Percentiles rank a stretch among this genome's conserved stretches.
These are phyloP conservation scores for Leccinum truebloodii DNA, from an alignment of 768 basidiomycete genomes.

Conservation along the genomic window DNA sequence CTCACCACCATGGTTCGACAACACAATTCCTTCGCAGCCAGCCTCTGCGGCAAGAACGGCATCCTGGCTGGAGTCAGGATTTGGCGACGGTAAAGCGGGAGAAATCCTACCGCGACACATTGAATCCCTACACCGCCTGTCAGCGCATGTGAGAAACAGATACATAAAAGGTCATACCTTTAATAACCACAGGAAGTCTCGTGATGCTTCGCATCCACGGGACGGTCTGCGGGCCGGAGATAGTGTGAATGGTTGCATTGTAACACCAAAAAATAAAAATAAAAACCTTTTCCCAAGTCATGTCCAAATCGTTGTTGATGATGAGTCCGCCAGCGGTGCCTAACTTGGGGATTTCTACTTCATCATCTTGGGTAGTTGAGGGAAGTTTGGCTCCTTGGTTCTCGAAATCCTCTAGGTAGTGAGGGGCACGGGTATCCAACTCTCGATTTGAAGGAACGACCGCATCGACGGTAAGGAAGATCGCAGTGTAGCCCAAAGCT, in stretches of 20 bases:
- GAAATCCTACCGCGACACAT: conserved; percentile 56
- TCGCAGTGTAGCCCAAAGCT: conserved; percentile 76
- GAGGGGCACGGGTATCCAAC: conserved; percentile 64
- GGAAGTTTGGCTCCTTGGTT: conserved; percentile 32
- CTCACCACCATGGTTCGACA: conserved; percentile 90
- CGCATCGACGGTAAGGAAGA: conserved; percentile 91
- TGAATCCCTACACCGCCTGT: conserved; percentile 55
- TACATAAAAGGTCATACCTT: conserved; percentile 44
- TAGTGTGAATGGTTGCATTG: not conserved
- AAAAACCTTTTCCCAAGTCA: conserved; percentile 72
- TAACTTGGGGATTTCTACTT: conserved; percentile 41
- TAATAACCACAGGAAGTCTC: conserved; percentile 70
- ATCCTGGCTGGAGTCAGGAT: conserved; percentile 51
- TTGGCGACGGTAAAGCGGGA: not conserved
- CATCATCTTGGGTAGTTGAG: conserved; percentile 27
- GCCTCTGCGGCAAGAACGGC: conserved; percentile 81
- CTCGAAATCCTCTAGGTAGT: conserved; percentile 57
- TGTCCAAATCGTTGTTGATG: conserved; percentile 66
- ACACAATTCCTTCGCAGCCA: conserved; percentile 83
- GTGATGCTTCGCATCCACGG: conserved; percentile 75
- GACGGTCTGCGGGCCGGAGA: conserved; percentile 51
- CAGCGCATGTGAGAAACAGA: conserved; percentile 1
- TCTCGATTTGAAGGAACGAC: conserved; percentile 83
- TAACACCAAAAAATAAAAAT: conserved; percentile 6
- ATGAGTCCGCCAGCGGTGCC: conserved; percentile 72